Evolutionary conservation across 495 filamentous ascomycete species (phyloP).

Genomic region (Talaromyces thailandensis): DNA sequence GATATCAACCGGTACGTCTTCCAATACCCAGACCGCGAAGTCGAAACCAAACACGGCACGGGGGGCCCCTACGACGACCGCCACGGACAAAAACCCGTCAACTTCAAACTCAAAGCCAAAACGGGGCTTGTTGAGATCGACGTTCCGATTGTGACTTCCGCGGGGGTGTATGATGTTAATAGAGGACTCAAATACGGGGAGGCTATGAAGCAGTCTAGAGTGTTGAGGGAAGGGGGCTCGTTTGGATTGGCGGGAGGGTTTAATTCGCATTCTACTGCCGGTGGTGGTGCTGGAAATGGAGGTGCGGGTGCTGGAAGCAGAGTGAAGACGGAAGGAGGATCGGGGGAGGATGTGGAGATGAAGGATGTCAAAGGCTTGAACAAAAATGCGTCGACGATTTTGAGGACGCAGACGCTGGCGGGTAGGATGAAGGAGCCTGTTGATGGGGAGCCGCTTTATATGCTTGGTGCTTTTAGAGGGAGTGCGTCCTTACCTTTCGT

Average conservation of each 20-base stretch:
- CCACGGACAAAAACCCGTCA: slow-evolving; percentile 43
- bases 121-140: slow-evolving; percentile 69
- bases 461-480: slow-evolving; percentile 60
- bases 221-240: slow-evolving; percentile 46
- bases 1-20: slow-evolving; percentile 50
- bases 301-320: slow-evolving; percentile 16
- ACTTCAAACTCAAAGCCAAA: slow-evolving; percentile 56
- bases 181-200: slow-evolving; percentile 61
- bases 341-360: slow-evolving; percentile 31
- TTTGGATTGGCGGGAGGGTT: slow-evolving; percentile 53
- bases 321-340: slow-evolving; percentile 27
- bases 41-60: slow-evolving; percentile 26
- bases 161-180: slow-evolving; percentile 48
- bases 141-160: slow-evolving; percentile 49
- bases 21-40: slow-evolving; percentile 53
- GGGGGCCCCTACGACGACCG: slow-evolving; percentile 47
- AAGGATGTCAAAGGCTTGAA: slow-evolving; percentile 12
- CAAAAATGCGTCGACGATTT: slow-evolving; percentile 27
- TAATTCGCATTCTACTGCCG: slow-evolving; percentile 27
- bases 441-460: slow-evolving; percentile 55
- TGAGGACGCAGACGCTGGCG: slow-evolving; percentile 46
- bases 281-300: slow-evolving; percentile 3
- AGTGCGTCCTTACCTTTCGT: slow-evolving; percentile 29
- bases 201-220: slow-evolving; percentile 47
- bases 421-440: slow-evolving; percentile 55